A percentile compares a stretch with the other conserved stretches of the same genome.
These are phyloP conservation scores for Pyrus hybrid DNA, from an alignment of 331 rosid genomes.

Conservation along the genomic window DNA sequence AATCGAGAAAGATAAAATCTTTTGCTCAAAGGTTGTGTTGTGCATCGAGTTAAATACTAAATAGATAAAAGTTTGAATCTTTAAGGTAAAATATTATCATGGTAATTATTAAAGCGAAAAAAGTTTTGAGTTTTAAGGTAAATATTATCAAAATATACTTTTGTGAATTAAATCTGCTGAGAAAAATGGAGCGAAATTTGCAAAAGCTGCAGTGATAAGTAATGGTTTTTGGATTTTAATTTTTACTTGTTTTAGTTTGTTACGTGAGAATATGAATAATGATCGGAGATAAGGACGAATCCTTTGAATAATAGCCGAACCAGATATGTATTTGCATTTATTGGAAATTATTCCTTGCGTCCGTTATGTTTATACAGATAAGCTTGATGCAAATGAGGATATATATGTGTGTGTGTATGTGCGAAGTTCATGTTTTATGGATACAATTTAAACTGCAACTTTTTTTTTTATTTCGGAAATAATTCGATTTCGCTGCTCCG, in stretches of 20 bases:
- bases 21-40: background rate
- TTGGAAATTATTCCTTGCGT: conserved; percentile 12
- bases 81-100: too few species aligned
- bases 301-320: background rate
- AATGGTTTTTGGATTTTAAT: background rate
- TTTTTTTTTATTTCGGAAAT: background rate
- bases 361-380: background rate
- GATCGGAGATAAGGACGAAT: conserved; percentile 15
- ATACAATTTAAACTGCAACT: background rate
- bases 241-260: background rate
- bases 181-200: background rate
- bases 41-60: background rate
- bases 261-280: conserved; percentile 8
- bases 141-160: background rate
- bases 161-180: background rate
- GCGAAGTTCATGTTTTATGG: background rate
- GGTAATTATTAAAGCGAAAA: background rate
- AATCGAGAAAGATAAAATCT: background rate
- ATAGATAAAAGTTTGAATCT: too few species aligned
- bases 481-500: background rate
- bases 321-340: conserved; percentile 8
- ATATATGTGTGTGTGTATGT: background rate
- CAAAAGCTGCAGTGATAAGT: conserved; percentile 1
- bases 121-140: background rate
- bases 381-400: background rate